Evolutionary conservation across 108 stramenopile species (phyloP).

Genomic region (Fragilariopsis cylindrus): DNA sequence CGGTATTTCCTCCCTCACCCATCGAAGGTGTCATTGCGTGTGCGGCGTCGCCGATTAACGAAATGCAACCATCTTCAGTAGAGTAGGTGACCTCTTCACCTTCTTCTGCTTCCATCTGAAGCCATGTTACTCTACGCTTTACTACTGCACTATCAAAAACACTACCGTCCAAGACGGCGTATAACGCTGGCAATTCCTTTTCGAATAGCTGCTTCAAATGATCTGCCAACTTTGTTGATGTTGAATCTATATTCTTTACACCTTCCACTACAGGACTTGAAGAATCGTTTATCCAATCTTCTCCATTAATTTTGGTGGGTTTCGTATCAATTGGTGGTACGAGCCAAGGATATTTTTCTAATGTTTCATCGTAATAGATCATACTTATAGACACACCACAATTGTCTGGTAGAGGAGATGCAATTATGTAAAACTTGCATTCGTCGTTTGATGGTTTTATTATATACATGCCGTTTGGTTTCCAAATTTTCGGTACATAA

Average conservation of each 20-base stretch:
- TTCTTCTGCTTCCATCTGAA: background rate
- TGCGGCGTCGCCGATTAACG: slow-evolving; percentile 25
- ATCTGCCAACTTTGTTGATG: background rate
- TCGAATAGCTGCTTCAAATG: background rate
- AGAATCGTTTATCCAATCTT: background rate
- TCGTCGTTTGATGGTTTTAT: background rate
- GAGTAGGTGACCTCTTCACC: background rate
- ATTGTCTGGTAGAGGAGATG: background rate
- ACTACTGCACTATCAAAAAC: background rate
- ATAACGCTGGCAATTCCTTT: background rate
- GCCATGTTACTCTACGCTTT: background rate
- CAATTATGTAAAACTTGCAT: background rate
- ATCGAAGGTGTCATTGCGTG: slow-evolving; percentile 19
- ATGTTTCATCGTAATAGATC: background rate
- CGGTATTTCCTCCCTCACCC: slow-evolving; percentile 20
- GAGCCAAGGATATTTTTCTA: background rate
- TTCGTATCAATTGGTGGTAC: background rate
- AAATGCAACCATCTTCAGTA: background rate
- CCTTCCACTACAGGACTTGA: background rate
- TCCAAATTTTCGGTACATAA: background rate
- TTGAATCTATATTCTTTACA: too few relatives aligned
- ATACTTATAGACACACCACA: background rate
- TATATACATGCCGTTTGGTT: background rate
- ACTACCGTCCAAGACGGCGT: background rate
- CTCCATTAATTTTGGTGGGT: background rate